Conservation (phyloP, 2,329 filamentous ascomycete genomes). For the Lecanoromycetidae sp. region DNA sequence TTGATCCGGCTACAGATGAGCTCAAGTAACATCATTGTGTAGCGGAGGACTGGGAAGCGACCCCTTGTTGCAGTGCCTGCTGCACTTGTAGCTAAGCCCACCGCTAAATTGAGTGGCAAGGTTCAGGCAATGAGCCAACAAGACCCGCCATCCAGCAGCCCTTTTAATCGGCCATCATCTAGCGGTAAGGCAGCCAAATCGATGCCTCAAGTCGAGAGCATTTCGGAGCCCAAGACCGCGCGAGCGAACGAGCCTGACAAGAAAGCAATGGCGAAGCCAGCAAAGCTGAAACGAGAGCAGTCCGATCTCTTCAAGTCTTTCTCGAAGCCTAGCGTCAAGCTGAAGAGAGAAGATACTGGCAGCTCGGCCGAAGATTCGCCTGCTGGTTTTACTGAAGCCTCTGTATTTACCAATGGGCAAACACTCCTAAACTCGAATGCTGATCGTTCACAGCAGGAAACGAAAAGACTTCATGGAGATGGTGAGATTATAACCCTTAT, state of each 20-base stretch:
- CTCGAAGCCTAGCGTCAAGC: conserved; percentile 55
- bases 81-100: conserved; percentile 11
- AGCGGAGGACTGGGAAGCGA: conserved; percentile 38
- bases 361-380: conserved; percentile 28
- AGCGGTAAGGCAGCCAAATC: not conserved
- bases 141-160: not conserved
- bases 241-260: conserved; percentile 17
- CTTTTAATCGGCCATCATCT: conserved; percentile 1
- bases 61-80: conserved; percentile 27
- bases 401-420: conserved; percentile 31
- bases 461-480: conserved; percentile 35
- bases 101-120: not conserved
- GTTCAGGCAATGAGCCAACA: not conserved
- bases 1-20: not conserved
- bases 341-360: conserved; percentile 31
- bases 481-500: conserved; percentile 25
- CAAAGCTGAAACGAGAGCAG: conserved; percentile 45
- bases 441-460: conserved; percentile 21
- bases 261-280: conserved; percentile 23
- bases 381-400: conserved; percentile 20
- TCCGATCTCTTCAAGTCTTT: conserved; percentile 69
- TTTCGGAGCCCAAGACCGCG: conserved; percentile 11
- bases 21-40: conserved; percentile 9
- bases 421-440: conserved; percentile 14
- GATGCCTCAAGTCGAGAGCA: conserved; percentile 8